Conservation (phyloP, 495 filamentous ascomycete species). For the Collariella sp. region DNA sequence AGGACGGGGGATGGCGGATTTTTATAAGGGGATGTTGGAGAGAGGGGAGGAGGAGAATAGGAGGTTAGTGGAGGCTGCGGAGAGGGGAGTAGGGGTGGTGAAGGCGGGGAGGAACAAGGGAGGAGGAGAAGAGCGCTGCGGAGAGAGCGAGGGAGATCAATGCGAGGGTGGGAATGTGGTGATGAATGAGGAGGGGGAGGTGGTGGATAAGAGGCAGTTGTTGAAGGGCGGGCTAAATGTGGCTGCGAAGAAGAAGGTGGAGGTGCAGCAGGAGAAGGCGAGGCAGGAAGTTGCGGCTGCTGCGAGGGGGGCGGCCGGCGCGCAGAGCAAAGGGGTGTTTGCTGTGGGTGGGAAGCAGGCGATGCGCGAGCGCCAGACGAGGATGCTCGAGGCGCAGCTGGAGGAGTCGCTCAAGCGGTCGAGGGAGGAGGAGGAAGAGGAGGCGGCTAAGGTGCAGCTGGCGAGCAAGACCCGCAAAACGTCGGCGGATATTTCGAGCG, state of each 20-base stretch:
- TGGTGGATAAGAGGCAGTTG: constrained; percentile 88
- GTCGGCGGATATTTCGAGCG: constrained; percentile 71
- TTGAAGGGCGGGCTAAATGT: constrained; percentile 84
- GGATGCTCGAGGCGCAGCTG: constrained; percentile 78
- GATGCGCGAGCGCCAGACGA: constrained; percentile 71
- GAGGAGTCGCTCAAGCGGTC: constrained; percentile 66
- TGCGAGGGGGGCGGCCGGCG: constrained; percentile 21
- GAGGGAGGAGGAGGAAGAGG: constrained; percentile 65
- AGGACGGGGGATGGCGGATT: constrained; percentile 70
- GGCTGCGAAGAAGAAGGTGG: constrained; percentile 46
- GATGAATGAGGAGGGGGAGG: constrained; percentile 87
- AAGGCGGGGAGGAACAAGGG: constrained; percentile 30
- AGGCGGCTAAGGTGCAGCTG: constrained; percentile 58
- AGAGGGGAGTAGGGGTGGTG: constrained; percentile 44
- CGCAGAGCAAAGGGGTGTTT: constrained; percentile 38
- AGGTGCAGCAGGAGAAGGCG: constrained; percentile 29
- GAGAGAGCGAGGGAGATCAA: constrained; percentile 69
- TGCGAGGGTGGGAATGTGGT: constrained; percentile 57
- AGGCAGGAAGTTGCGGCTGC: constrained; percentile 25
- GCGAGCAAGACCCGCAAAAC: constrained; percentile 66
- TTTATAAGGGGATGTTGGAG: constrained; percentile 78
- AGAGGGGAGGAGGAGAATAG: constrained; percentile 67
- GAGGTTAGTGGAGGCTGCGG: constrained; percentile 55
- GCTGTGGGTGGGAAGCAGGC: constrained; percentile 47
- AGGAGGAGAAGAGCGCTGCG: constrained; percentile 57